phyloP scores from a whole-genome alignment of 78 protist genomes.

The Dictyostelium discoideum region DNA sequence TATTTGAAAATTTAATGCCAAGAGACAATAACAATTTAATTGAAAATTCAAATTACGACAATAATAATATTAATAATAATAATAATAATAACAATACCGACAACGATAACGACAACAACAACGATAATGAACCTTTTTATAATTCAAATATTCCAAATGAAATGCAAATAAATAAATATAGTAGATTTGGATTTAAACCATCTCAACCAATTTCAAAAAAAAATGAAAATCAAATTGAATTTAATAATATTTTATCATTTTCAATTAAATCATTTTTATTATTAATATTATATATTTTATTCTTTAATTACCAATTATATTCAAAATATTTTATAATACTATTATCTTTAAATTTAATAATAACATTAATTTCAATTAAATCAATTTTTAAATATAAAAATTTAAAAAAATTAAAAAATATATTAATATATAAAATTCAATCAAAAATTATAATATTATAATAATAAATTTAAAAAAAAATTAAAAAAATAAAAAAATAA shows the following conservation, averaged over 20 bases:
- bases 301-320: neutral
- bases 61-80: no score
- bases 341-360: neutral
- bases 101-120: neutral
- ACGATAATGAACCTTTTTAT: neutral
- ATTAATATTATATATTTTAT: neutral
- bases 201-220: neutral
- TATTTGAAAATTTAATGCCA: neutral
- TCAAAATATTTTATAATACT: neutral
- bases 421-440: neutral
- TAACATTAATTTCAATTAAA: neutral
- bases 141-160: neutral
- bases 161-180: neutral
- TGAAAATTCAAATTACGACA: no score
- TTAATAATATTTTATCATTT: neutral
- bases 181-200: neutral
- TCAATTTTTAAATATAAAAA: neutral
- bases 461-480: no score
- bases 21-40: neutral
- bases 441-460: neutral
- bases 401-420: neutral
- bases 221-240: neutral
- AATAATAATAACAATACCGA: no score
- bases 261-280: neutral
- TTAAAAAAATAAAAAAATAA: no score